These are phyloP conservation scores for Pichia cabralensis DNA, from an alignment of 805 yeast genomes.

Conservation along the genomic window DNA sequence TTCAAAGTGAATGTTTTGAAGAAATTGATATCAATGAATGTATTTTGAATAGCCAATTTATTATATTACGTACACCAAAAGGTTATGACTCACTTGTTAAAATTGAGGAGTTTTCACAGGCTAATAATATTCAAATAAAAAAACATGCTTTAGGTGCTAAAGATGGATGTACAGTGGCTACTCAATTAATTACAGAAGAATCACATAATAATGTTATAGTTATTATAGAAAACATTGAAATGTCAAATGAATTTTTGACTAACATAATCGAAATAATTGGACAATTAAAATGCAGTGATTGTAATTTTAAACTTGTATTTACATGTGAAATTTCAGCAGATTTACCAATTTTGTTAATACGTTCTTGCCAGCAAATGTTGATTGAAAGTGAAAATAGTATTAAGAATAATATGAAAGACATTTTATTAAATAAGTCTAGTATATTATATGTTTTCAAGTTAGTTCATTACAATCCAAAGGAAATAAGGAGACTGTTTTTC, in stretches of 20 bases:
- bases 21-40: constrained; percentile 16
- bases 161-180: constrained; percentile 54
- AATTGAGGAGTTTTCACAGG: constrained; percentile 36
- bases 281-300: constrained; percentile 15
- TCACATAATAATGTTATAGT: constrained; percentile 55
- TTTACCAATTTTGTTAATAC: constrained; percentile 48
- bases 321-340: constrained; percentile 44
- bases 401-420: constrained; percentile 30
- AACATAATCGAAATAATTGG: constrained; percentile 39
- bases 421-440: constrained; percentile 19
- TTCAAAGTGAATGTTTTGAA: neutral
- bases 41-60: constrained; percentile 24
- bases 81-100: constrained; percentile 59
- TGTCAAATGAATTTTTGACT: constrained; percentile 56
- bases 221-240: constrained; percentile 70
- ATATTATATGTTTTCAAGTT: constrained; percentile 3
- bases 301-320: constrained; percentile 47
- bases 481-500: constrained; percentile 39
- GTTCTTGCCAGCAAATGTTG: constrained; percentile 42
- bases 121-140: constrained; percentile 20
- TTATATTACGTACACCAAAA: constrained; percentile 47
- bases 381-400: constrained; percentile 59
- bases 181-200: constrained; percentile 38
- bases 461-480: constrained; percentile 25
- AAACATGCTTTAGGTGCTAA: constrained; percentile 65